Base-by-base conservation (phyloP, 164 flowering plant species). In the Nymphaea thermarum region DNA sequence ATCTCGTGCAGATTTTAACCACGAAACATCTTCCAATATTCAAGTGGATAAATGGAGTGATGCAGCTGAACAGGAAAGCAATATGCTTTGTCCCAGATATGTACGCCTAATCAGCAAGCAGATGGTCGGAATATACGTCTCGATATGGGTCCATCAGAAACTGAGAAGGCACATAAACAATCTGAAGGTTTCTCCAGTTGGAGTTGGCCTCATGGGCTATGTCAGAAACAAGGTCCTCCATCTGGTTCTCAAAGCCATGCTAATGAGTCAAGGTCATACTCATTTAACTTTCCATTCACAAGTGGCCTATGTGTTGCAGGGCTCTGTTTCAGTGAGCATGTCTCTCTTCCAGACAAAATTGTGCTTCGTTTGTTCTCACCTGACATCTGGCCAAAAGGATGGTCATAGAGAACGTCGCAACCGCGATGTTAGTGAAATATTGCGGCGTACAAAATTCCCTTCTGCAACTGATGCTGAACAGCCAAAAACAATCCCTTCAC, bases 191-290 rank as follows among this genome's bases (percentile, higher is more conserved):
- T 90, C 87, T 59, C 92, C 92, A 44, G 97, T 94, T 74, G 98
- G 98, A 65, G 84, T 91, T 74, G 98, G 98, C 11, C 80, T 91
- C 18, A 91, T 94, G 98, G 98, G 98, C 65, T 94, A 91, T 83
- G 87, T 94, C 93, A 97, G 98, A 73, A 94, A 94, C 81, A 94
- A 94, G 93, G 98, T 93, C 17, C 61, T 61, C 7, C n/a, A 17
- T 17, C 64, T 4, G 8, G 11, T 41, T 17, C 17, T 62, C 64
- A 62, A 17, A 62, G 7, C 7, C 64, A 62, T 8, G n/a, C 2
- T 51, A 51, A 15, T 5, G 57, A 51, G 57, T 8, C 14, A 51
- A 51, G 57, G 57, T 51, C 8, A 8, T 8, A 2, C 57, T 51
- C 14, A 5, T 51, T 15, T 8, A 8, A 51, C 14, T 51, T 3